Conservation (phyloP, 2,329 filamentous ascomycete species). For the Emmonsiellopsis sp. region DNA sequence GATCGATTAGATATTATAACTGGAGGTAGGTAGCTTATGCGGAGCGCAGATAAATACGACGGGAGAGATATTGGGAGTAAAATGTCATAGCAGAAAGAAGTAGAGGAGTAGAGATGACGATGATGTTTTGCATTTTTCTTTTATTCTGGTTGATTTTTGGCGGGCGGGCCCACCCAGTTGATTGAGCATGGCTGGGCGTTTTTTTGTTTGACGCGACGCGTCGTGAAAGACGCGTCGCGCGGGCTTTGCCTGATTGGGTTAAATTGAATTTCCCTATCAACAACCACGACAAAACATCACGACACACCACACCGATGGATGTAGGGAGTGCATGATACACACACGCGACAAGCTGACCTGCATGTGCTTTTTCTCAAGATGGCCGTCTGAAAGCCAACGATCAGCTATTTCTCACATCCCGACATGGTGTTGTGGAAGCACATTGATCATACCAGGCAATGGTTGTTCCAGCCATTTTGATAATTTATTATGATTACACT, state of each 20-base stretch:
- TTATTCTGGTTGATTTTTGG: not conserved
- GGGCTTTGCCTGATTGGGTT: not conserved
- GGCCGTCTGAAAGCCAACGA: no score
- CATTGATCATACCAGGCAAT: no score
- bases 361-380: no score
- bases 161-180: not conserved
- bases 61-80: not conserved
- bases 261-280: not conserved
- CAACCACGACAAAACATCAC: not conserved
- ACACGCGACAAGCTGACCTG: no score
- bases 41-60: not conserved
- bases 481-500: no score
- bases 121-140: not conserved
- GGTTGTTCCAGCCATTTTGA: no score
- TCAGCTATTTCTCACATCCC: no score
- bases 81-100: not conserved
- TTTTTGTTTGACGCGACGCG: not conserved
- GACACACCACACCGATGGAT: no score
- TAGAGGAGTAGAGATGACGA: not conserved
- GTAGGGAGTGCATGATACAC: no score
- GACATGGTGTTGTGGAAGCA: no score
- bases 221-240: not conserved
- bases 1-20: not conserved
- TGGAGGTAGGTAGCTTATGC: not conserved
- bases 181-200: not conserved